Evolutionary conservation across 2,329 filamentous ascomycete genomes (phyloP), one percentile per base, ranked within the genome.

Genomic region (Exophiala mesophila): DNA sequence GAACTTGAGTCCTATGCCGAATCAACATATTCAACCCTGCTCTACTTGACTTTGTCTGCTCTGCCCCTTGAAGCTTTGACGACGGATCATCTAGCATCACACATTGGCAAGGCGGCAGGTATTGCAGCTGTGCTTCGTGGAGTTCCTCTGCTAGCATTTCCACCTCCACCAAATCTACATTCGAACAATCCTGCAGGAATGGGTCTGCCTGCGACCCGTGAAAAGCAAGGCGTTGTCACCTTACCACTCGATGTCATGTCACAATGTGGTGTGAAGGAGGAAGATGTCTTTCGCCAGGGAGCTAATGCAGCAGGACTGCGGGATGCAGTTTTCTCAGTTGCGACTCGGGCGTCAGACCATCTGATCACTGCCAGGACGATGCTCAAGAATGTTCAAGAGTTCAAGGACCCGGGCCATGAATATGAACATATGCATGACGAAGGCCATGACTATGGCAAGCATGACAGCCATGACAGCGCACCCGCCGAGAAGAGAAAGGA

Each of bases 321-420:
- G 47, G 90, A 98, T 63, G 90, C 89, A 3, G 80, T 97, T 1
- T 98, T 97, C 64, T 76, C 80, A 3, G 87, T 98, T 10, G 92
- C 92, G 0, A 98, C 92, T 0, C 78, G 90, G 26, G 92, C 92
- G 5, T 94, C 94, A 59, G 92, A 98, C 61, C 92, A 98, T 64
- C 71, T 98, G 23, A 94, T 96, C 54, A 97, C 90, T 0, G 90
- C 85, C 2, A 74, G 88, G 45, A 87, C 95, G 62, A 95, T 98
- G 88, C 65, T 97, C 47, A 82, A 80, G 58, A 87, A 85, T 56
- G 68, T 95, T 15, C 78, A 78, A 40, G 80, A 79, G 3, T 87
- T 88, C 2, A 68, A 83, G 54, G 81, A 80, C 36, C 78, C 86
- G 0, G 87, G 83, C 0, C 90, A 96, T 61, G 87, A 86, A 4